Evolutionary conservation across 139 green algal genomes (phyloP).

Genomic region (Micractinium sp.): DNA sequence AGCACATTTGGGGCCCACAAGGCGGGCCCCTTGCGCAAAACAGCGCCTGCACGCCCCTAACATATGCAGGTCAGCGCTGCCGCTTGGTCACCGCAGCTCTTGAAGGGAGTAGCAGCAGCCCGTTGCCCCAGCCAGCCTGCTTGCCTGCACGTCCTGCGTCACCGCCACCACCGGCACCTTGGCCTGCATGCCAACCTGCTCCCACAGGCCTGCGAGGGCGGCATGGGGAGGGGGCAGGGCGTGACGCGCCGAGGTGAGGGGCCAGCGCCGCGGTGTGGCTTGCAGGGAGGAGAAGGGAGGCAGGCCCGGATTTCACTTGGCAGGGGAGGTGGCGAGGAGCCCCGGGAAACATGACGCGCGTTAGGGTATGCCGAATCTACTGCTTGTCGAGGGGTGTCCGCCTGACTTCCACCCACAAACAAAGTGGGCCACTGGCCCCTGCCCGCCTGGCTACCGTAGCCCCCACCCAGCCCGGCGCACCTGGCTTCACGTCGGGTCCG

Average conservation of each 20-base stretch:
- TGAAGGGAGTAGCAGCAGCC: slow-evolving; percentile 42
- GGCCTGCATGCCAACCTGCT: slow-evolving; percentile 72
- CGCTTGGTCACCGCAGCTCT: too few species aligned
- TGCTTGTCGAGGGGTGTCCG: neutral
- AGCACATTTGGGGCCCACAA: too few species aligned
- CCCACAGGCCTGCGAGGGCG: slow-evolving; percentile 47
- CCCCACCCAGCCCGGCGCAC: neutral
- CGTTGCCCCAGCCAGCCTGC: neutral
- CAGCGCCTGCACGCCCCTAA: neutral
- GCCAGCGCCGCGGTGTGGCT: too few species aligned
- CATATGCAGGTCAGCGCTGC: neutral
- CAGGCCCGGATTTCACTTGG: too few species aligned
- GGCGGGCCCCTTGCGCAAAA: too few species aligned
- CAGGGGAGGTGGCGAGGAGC: neutral
- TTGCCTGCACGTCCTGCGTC: slow-evolving; percentile 21
- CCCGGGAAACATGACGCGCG: neutral
- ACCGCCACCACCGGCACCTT: slow-evolving; percentile 49
- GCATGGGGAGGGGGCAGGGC: too few species aligned
- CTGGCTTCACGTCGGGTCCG: neutral
- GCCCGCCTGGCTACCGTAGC: neutral
- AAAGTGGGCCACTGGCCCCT: too few species aligned
- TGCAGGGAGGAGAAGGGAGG: too few species aligned
- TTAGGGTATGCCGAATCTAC: neutral
- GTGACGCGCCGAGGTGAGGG: too few species aligned
- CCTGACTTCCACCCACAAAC: neutral